Evolutionary conservation across 345 rosid species (phyloP), one percentile per base, ranked within the genome.

Genomic region (Lenwebbia sp.): DNA sequence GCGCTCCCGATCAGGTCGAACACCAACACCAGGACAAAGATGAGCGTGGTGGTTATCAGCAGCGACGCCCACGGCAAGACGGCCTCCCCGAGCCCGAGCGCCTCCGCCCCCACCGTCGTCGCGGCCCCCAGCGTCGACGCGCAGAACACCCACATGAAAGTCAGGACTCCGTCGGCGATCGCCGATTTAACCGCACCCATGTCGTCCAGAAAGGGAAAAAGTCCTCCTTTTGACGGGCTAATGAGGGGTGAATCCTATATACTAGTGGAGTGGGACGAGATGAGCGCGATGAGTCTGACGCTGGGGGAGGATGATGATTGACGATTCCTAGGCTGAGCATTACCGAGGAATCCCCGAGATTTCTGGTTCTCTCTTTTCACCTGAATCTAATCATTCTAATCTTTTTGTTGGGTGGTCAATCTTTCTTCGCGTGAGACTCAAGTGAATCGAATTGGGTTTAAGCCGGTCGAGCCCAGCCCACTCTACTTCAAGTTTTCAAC

Each of bases 161-260:
- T 95, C 37, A 96, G 51, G 83, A 93, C 84, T 85, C 89, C 89
- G 87, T 97, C 99, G 5, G 95, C 94, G 15, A 91, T 83, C 22
- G 99, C 97, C 84, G 30, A n/a, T 89, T 92, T 94, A 33, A 96
- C 82, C 40, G 94, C 92, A 82, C 93, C 92, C 97, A 95, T 95
- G n/a, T 82, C 87, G 49, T n/a, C 49, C 25, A 2, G 17, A 55
- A 10, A 83, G 5, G 17, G 23, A 44, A 11, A 82, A 57, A 23
- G 58, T 11, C 40, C 37, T 15, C 12, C 25, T n/a, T 13, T 28
- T 54, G 40, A 23, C 19, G 25, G 82, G 57, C 19, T 19, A 37
- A 25, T 2, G 81, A 37, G 4, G 47, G 81, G 78, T 1, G 81
- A 37, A 37, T 37, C 25, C 81, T 70, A 19, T 70, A 33, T 33